Evolutionary conservation across 768 basidiomycete species (phyloP).

Genomic region (Leucocoprinus birnbaumii): DNA sequence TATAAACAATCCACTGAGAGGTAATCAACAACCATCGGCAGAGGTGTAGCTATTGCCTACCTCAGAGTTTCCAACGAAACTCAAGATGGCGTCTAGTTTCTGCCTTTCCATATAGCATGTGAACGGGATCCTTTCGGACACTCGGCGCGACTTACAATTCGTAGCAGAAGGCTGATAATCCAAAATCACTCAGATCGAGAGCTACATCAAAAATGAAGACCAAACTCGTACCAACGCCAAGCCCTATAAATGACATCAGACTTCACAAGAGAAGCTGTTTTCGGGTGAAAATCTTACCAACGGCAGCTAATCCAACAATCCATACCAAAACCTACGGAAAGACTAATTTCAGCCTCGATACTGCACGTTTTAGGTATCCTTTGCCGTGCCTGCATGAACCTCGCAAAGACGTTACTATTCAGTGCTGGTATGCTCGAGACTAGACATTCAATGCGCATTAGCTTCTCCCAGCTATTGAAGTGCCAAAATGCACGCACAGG

Average conservation of each 20-base stretch:
- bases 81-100: background rate
- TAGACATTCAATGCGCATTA: background rate
- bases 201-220: too few relatives aligned
- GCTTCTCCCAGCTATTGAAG: background rate
- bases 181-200: background rate
- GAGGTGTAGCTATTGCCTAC: background rate
- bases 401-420: too few relatives aligned
- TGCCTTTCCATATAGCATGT: background rate
- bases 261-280: background rate
- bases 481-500: background rate
- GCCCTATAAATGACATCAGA: background rate
- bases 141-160: background rate
- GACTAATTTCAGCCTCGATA: too few relatives aligned
- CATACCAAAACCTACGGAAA: background rate
- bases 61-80: background rate
- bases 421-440: background rate
- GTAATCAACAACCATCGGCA: too few relatives aligned
- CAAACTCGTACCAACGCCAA: background rate
- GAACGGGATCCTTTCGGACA: too few relatives aligned
- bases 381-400: too few relatives aligned
- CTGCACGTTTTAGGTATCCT: too few relatives aligned
- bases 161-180: background rate
- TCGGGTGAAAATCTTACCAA: background rate
- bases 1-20: constrained; percentile 29
- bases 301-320: background rate